phyloP scores from a whole-genome alignment of 208 protist species.

The Leishmania amazonensis region DNA sequence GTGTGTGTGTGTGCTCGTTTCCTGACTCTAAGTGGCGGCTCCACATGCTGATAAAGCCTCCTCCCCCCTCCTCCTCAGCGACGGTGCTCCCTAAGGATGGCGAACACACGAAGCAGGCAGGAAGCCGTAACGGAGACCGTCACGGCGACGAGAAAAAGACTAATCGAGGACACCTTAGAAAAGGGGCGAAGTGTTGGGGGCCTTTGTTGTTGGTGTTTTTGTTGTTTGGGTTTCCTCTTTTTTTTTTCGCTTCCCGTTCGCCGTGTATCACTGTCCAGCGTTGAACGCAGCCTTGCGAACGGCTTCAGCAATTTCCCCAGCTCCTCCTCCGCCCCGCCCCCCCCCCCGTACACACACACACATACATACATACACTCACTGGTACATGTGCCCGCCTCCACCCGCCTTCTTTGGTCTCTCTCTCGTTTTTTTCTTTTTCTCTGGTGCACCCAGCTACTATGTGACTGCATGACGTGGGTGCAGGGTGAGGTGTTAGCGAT shows the following conservation, averaged over 20 bases:
- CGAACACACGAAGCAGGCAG: no score
- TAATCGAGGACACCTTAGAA: no score
- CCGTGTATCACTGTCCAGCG: background rate
- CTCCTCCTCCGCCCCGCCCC: background rate
- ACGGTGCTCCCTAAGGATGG: no score
- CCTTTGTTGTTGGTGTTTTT: background rate
- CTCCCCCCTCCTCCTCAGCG: no score
- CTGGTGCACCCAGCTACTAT: background rate
- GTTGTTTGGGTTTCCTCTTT: no score
- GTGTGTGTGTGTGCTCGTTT: no score
- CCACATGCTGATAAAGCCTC: no score
- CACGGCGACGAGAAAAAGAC: no score
- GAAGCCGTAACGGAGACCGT: no score
- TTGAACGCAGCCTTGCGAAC: background rate
- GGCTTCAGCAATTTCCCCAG: background rate
- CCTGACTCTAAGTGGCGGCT: no score
- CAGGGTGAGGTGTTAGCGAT: background rate
- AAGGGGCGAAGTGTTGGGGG: no score
- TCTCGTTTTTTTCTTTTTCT: background rate
- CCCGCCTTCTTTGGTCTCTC: background rate
- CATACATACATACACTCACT: background rate
- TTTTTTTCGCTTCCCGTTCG: background rate
- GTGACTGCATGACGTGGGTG: background rate
- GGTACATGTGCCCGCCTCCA: background rate
- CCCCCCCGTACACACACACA: constrained; percentile 6